phyloP scores from a whole-genome alignment of 2,329 filamentous ascomycete species.

The Phoma sp. region DNA sequence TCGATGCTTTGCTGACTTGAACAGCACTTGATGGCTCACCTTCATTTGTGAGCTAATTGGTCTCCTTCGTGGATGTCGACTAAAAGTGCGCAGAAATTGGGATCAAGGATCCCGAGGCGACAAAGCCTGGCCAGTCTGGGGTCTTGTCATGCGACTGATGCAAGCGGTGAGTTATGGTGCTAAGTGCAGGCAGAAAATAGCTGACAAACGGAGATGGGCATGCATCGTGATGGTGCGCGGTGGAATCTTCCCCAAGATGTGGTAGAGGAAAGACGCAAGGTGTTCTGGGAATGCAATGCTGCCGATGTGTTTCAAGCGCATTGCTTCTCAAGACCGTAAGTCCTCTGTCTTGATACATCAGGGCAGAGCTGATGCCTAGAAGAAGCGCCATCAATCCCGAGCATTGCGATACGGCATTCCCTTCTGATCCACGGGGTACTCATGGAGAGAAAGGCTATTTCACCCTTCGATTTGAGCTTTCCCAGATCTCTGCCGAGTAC shows the following conservation, averaged over 20 bases:
- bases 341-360: neutral
- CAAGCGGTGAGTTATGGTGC: constrained; percentile 1
- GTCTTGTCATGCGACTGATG: constrained; percentile 4
- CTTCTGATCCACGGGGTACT: neutral
- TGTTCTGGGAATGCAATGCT: constrained; percentile 11
- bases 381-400: constrained; percentile 1
- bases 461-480: constrained; percentile 8
- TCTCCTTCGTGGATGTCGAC: neutral
- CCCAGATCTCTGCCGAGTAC: constrained; percentile 8
- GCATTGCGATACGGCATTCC: constrained; percentile 1
- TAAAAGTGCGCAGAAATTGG: neutral
- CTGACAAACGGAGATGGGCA: constrained; percentile 6
- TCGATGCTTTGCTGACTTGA: neutral
- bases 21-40: neutral
- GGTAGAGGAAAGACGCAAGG: constrained; percentile 6
- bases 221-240: constrained; percentile 6
- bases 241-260: constrained; percentile 9
- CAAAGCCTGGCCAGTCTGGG: constrained; percentile 10
- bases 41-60: neutral
- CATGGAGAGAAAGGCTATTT: constrained; percentile 4
- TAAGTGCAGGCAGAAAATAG: neutral
- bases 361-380: neutral
- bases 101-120: constrained; percentile 3
- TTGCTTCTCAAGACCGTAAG: constrained; percentile 10
- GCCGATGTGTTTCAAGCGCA: constrained; percentile 9